Conservation (phyloP, 441 rosid species). For the Euphorbia celastroides region DNA sequence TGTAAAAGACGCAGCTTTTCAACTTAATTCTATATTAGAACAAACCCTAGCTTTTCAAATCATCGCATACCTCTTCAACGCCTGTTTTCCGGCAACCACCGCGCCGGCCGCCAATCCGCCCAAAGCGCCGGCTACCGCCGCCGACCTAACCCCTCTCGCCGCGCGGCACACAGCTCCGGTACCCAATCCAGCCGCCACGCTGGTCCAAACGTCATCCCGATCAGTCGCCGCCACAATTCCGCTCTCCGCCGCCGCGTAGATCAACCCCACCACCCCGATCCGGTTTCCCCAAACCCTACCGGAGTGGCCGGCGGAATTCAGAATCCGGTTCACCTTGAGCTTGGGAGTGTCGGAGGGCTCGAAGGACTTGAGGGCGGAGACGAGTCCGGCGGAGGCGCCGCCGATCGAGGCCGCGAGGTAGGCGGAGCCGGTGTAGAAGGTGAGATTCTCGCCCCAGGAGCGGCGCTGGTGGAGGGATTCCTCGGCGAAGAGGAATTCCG, state of each 20-base stretch:
- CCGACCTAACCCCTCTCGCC: conserved; percentile 85
- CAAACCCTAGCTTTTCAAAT: conserved; percentile 26
- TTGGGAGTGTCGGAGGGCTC: conserved; percentile 71
- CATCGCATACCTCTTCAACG: conserved; percentile 72
- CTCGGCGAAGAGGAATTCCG: conserved; percentile 86
- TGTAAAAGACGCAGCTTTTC: conserved; percentile 15
- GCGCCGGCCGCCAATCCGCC: conserved; percentile 84
- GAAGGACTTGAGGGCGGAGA: conserved; percentile 54
- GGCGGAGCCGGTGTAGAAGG: conserved; percentile 82
- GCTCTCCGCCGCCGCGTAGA: conserved; percentile 77
- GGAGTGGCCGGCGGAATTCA: conserved; percentile 70
- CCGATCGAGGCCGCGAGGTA: conserved; percentile 60
- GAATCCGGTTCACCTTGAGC: conserved; percentile 70
- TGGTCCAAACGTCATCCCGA: conserved; percentile 86
- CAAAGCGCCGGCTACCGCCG: conserved; percentile 92
- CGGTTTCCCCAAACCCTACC: conserved; percentile 86
- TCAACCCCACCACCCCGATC: conserved; percentile 69
- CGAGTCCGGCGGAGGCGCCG: conserved; percentile 55
- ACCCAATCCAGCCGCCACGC: conserved; percentile 82
- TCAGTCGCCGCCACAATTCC: conserved; percentile 57
- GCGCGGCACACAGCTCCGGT: conserved; percentile 89
- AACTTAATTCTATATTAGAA: not conserved
- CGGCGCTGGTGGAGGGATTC: conserved; percentile 80
- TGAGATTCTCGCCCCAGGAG: conserved; percentile 94
- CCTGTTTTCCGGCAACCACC: conserved; percentile 74